Percentiles rank a stretch among this genome's conserved stretches.
Evolutionary conservation across 371 early-diverging fungal species (phyloP).

Genomic region (Blakeslea trispora): DNA sequence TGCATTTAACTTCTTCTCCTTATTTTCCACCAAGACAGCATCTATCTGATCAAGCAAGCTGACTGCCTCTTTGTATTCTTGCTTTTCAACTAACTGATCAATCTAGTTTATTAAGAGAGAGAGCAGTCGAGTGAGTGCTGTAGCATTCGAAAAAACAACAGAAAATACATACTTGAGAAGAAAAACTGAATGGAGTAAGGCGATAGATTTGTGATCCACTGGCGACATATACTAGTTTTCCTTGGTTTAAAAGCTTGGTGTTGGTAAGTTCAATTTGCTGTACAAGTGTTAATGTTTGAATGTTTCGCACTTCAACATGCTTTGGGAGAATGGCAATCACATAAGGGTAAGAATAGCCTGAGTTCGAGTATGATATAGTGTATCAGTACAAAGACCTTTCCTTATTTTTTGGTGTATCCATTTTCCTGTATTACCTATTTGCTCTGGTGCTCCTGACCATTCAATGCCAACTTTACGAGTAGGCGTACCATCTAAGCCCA

Average conservation of each 20-base stretch:
- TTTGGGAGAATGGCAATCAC: slow-evolving; percentile 70
- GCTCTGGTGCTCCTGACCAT: slow-evolving; percentile 76
- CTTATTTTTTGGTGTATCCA: neutral
- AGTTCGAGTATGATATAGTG: neutral
- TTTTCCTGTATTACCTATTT: slow-evolving; percentile 56
- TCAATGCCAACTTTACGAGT: slow-evolving; percentile 71
- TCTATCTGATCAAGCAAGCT: slow-evolving; percentile 87
- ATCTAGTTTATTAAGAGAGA: slow-evolving; percentile 34
- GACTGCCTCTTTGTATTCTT: slow-evolving; percentile 84
- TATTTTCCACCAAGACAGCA: slow-evolving; percentile 80
- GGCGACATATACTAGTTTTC: slow-evolving; percentile 79
- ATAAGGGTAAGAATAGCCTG: slow-evolving; percentile 75
- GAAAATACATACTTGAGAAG: slow-evolving; percentile 75
- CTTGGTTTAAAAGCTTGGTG: slow-evolving; percentile 63
- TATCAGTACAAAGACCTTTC: neutral
- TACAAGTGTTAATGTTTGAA: slow-evolving; percentile 79
- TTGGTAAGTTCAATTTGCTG: slow-evolving; percentile 73
- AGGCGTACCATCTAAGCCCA: slow-evolving; percentile 68
- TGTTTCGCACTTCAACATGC: slow-evolving; percentile 84
- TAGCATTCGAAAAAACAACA: no score
- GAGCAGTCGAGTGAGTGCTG: neutral
- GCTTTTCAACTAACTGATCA: slow-evolving; percentile 76
- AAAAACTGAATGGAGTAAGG: slow-evolving; percentile 82
- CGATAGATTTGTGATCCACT: slow-evolving; percentile 82
- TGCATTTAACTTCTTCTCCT: slow-evolving; percentile 58